A percentile compares a stretch with the other conserved stretches of the same genome.
Conservation (phyloP, 2,329 filamentous ascomycete species). For the Arthrocladium fulminans region DNA sequence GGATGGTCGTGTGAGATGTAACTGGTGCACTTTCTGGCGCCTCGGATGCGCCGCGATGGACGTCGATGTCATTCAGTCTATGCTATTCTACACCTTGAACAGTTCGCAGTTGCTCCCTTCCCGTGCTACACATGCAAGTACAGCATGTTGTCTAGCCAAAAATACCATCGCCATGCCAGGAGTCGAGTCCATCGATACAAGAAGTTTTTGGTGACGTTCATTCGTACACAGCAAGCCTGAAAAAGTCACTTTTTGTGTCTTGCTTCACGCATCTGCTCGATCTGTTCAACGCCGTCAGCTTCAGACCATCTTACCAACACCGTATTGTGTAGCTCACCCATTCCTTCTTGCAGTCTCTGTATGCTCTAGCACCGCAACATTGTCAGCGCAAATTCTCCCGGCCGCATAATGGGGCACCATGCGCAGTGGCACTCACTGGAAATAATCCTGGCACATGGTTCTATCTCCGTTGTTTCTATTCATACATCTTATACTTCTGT, state of each 20-base stretch:
- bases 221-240: no score
- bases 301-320: not conserved
- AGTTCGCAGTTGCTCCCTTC: not conserved
- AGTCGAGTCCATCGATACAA: no score
- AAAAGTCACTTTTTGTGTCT: not conserved
- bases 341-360: conserved; percentile 87
- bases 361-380: conserved; percentile 53
- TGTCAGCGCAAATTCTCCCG: conserved; percentile 6
- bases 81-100: not conserved
- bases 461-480: conserved; percentile 80
- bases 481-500: conserved; percentile 76
- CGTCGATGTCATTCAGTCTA: not conserved
- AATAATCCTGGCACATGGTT: conserved; percentile 88
- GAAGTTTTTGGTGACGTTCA: no score
- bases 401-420: not conserved
- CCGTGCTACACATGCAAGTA: not conserved
- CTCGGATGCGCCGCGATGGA: not conserved
- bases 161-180: not conserved
- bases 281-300: not conserved
- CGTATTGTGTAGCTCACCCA: conserved; percentile 58
- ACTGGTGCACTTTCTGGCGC: not conserved
- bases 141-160: not conserved
- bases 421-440: conserved; percentile 60
- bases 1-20: no score
- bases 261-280: conserved; percentile 5